phyloP scores from a whole-genome alignment of 1,284 basidiomycete species.

The Moesziomyces antarcticus region DNA sequence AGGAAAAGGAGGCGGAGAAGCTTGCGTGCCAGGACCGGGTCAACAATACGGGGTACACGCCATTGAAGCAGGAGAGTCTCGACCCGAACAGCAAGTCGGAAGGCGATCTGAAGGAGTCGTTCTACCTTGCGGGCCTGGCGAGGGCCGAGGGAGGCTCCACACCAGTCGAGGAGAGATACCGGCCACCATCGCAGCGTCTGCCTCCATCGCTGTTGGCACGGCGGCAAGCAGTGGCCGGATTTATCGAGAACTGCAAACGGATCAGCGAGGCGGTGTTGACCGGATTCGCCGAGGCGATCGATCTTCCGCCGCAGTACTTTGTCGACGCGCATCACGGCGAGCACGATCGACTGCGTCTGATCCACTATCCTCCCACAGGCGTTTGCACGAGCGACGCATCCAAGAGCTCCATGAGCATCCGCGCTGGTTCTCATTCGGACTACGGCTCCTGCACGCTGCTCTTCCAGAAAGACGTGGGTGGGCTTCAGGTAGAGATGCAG shows the following conservation, averaged over 20 bases:
- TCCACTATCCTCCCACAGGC: slow-evolving; percentile 56
- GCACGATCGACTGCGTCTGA: slow-evolving; percentile 55
- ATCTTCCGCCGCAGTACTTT: slow-evolving; percentile 33
- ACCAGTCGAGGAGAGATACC: slow-evolving; percentile 6
- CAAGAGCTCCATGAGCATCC: slow-evolving; percentile 26
- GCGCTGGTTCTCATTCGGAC: slow-evolving; percentile 71
- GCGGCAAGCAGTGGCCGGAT: slow-evolving; percentile 15
- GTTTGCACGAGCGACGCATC: slow-evolving; percentile 2
- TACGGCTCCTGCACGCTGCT: slow-evolving; percentile 85
- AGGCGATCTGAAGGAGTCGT: slow-evolving; percentile 62
- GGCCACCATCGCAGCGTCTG: slow-evolving; percentile 34
- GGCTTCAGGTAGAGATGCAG: slow-evolving; percentile 75
- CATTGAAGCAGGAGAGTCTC: slow-evolving; percentile 33
- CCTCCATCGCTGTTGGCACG: slow-evolving; percentile 28
- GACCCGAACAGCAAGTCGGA: slow-evolving; percentile 28
- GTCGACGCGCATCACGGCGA: slow-evolving; percentile 37
- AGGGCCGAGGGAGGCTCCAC: slow-evolving; percentile 7
- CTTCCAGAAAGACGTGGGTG: slow-evolving; percentile 86
- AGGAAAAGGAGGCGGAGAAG: slow-evolving; percentile 21
- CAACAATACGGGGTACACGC: slow-evolving; percentile 51
- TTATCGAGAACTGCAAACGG: slow-evolving; percentile 50
- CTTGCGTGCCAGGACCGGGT: slow-evolving; percentile 20
- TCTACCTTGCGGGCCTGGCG: slow-evolving; percentile 47
- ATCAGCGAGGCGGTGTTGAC: slow-evolving; percentile 37
- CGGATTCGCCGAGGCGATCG: slow-evolving; percentile 52